Conservation (phyloP, 768 basidiomycete genomes). For the Mrakia frigida region DNA sequence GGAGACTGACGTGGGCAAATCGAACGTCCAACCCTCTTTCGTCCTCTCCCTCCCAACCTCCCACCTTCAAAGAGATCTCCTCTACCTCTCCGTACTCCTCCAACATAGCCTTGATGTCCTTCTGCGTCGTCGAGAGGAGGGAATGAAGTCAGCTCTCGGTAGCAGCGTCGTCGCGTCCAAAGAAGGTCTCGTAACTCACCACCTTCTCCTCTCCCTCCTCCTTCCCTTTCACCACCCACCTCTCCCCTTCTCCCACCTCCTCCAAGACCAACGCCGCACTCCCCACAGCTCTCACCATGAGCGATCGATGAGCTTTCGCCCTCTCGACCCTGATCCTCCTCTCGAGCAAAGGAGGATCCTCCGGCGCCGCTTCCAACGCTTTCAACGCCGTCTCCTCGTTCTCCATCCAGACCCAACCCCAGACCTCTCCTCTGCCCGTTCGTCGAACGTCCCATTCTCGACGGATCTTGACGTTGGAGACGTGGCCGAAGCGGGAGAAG, state of each 20-base stretch:
- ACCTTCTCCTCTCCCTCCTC: neutral
- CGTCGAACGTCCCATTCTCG: neutral
- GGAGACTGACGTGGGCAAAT: neutral
- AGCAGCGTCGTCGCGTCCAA: neutral
- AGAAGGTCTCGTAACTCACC: neutral
- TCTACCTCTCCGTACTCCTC: neutral
- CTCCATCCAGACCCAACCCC: conserved; percentile 11
- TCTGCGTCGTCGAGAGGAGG: neutral
- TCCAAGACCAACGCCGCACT: neutral
- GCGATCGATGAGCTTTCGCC: neutral
- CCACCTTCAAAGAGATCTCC: neutral
- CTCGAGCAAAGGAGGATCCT: neutral
- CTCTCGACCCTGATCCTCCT: neutral
- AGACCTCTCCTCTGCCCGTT: neutral
- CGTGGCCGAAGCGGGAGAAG: neutral
- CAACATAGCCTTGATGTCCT: neutral
- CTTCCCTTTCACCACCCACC: neutral
- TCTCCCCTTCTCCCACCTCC: neutral
- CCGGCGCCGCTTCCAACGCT: neutral
- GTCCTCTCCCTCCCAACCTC: neutral
- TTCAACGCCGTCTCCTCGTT: neutral
- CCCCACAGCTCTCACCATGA: neutral
- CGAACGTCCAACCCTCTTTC: neutral
- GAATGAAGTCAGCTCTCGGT: neutral
- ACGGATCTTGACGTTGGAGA: neutral